Conservation (phyloP, 805 yeast genomes). For the Myxozyma melibiosi region DNA sequence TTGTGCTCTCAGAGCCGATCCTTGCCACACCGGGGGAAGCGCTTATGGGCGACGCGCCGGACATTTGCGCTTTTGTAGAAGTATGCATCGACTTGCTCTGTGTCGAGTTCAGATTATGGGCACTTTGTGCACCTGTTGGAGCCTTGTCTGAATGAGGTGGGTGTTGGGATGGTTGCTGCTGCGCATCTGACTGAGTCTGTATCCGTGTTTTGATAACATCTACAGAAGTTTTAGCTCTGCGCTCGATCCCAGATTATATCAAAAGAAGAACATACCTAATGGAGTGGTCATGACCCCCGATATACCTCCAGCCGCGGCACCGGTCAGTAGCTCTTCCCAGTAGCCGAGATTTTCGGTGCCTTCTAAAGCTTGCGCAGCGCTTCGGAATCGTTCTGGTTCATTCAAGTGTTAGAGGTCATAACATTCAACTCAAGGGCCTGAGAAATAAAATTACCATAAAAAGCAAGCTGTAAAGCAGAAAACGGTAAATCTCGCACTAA, state of each 20-base stretch:
- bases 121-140: too few species aligned
- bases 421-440: conserved; percentile 35
- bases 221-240: conserved; percentile 2
- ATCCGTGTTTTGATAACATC: conserved; percentile 87
- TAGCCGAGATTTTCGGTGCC: conserved; percentile 43
- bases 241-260: background rate
- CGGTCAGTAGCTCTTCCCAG: conserved; percentile 71
- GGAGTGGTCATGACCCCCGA: conserved; percentile 92
- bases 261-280: conserved; percentile 46
- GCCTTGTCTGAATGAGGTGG: too few species aligned
- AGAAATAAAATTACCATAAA: conserved; percentile 67
- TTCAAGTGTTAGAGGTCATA: background rate
- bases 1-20: conserved; percentile 28
- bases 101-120: background rate
- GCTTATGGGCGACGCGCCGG: conserved; percentile 30
- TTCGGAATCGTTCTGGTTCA: conserved; percentile 39
- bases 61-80: conserved; percentile 1
- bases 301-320: conserved; percentile 94
- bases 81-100: conserved; percentile 1
- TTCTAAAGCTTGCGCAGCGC: conserved; percentile 40
- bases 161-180: too few species aligned
- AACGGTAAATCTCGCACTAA: conserved; percentile 90
- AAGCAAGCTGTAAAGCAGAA: conserved; percentile 93
- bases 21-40: conserved; percentile 31
- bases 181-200: conserved; percentile 69